A percentile compares a stretch with the other conserved stretches of the same genome.
Evolutionary conservation across 2,329 filamentous ascomycete species (phyloP).

Genomic region (Pyrenochaeta sp.): DNA sequence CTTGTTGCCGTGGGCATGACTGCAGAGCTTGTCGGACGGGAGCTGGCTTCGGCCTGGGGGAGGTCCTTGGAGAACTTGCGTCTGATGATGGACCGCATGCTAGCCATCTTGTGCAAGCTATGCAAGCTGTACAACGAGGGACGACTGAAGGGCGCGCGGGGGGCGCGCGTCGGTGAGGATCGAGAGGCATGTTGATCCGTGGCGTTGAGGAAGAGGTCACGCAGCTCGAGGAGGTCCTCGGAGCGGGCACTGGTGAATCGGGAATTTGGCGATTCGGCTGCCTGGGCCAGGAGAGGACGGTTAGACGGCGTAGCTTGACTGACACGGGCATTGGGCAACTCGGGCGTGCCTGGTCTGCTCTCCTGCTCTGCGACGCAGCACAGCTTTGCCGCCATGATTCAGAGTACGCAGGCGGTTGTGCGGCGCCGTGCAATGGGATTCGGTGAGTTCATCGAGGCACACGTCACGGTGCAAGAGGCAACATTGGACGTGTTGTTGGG

Average conservation of each 20-base stretch:
- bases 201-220: constrained; percentile 43
- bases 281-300: constrained; percentile 32
- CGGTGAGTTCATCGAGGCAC: too few relatives aligned
- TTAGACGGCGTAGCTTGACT: constrained; percentile 35
- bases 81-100: constrained; percentile 43
- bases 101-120: constrained; percentile 45
- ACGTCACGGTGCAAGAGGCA: too few relatives aligned
- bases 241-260: constrained; percentile 40
- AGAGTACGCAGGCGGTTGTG: neutral
- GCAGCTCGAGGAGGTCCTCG: constrained; percentile 43
- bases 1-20: constrained; percentile 10
- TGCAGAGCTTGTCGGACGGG: constrained; percentile 6
- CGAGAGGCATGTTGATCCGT: constrained; percentile 16
- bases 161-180: constrained; percentile 19
- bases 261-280: constrained; percentile 26
- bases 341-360: constrained; percentile 34
- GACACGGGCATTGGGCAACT: constrained; percentile 42
- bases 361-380: constrained; percentile 45
- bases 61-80: constrained; percentile 41
- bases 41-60: constrained; percentile 17
- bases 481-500: too few relatives aligned
- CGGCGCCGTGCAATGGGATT: neutral
- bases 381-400: constrained; percentile 40
- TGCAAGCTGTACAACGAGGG: constrained; percentile 41
- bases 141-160: constrained; percentile 30